Conservation (phyloP, 148 eudicot genomes). For the Gaultheria prostrata region DNA sequence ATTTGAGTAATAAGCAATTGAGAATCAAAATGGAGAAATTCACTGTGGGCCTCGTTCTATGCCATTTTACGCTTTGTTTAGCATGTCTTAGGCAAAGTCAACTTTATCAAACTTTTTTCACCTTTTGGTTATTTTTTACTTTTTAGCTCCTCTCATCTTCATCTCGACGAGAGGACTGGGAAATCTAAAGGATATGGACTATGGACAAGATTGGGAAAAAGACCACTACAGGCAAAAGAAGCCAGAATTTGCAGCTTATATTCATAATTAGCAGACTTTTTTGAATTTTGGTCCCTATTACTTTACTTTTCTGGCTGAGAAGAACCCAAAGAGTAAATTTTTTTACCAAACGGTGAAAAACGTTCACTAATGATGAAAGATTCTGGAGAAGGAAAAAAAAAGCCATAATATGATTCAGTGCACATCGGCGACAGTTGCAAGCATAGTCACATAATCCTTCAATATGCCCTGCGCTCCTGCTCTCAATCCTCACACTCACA, state of each 20-base stretch:
- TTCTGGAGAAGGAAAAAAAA: no score
- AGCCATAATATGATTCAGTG: not conserved
- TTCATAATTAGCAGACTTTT: not conserved
- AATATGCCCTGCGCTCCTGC: no score
- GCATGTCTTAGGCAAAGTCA: not conserved
- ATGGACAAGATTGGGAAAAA: not conserved
- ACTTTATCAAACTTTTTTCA: not conserved
- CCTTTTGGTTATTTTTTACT: not conserved
- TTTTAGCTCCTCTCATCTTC: not conserved
- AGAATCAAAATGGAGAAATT: slow-evolving; percentile 1
- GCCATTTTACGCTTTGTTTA: not conserved
- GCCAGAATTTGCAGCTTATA: not conserved
- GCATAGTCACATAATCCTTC: no score
- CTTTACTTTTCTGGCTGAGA: no score
- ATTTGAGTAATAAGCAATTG: not conserved
- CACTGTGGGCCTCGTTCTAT: not conserved
- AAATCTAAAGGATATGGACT: not conserved
- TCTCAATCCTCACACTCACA: no score
- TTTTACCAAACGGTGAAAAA: no score
- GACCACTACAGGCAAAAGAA: not conserved
- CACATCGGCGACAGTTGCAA: not conserved
- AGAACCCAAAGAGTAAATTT: no score
- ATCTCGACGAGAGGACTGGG: not conserved
- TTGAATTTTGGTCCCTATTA: no score
- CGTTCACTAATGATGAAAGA: no score